These are phyloP conservation scores for Lachancea kluyveri DNA, from an alignment of 805 yeast species.

Conservation along the genomic window DNA sequence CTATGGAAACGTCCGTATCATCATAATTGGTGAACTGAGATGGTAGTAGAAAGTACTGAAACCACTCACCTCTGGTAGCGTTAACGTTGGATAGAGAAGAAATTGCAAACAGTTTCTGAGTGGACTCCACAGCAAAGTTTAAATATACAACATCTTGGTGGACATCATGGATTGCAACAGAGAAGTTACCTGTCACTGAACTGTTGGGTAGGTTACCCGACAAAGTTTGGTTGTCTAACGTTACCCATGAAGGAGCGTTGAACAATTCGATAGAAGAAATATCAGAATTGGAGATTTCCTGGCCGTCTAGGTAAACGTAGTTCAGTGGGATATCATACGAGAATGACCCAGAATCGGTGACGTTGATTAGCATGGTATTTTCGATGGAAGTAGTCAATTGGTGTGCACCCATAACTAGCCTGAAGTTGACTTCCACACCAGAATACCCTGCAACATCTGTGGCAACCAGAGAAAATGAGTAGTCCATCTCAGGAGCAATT, in stretches of 20 bases:
- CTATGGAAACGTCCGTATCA: constrained; percentile 43
- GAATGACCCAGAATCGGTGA: constrained; percentile 55
- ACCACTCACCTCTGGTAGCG: constrained; percentile 60
- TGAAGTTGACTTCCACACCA: constrained; percentile 63
- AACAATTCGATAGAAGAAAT: constrained; percentile 46
- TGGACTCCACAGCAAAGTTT: constrained; percentile 50
- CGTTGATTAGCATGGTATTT: constrained; percentile 53
- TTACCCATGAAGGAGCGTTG: constrained; percentile 57
- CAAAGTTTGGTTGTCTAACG: constrained; percentile 39
- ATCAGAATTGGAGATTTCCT: constrained; percentile 39
- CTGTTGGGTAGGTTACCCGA: constrained; percentile 53
- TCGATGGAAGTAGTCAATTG: constrained; percentile 62
- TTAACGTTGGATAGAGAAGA: constrained; percentile 49
- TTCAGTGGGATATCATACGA: constrained; percentile 54
- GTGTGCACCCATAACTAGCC: constrained; percentile 83
- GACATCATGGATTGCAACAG: constrained; percentile 51
- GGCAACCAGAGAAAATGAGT: constrained; percentile 67
- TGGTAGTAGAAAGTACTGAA: constrained; percentile 47
- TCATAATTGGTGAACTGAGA: constrained; percentile 52
- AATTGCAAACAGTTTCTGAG: constrained; percentile 50
- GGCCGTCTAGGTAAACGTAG: constrained; percentile 60
- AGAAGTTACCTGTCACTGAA: constrained; percentile 36
- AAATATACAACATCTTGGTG: constrained; percentile 55
- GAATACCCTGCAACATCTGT: constrained; percentile 71
- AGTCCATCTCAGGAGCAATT: constrained; percentile 80